Base-by-base conservation (phyloP, 2,329 filamentous ascomycete genomes). In the Parastagonospora avenae region DNA sequence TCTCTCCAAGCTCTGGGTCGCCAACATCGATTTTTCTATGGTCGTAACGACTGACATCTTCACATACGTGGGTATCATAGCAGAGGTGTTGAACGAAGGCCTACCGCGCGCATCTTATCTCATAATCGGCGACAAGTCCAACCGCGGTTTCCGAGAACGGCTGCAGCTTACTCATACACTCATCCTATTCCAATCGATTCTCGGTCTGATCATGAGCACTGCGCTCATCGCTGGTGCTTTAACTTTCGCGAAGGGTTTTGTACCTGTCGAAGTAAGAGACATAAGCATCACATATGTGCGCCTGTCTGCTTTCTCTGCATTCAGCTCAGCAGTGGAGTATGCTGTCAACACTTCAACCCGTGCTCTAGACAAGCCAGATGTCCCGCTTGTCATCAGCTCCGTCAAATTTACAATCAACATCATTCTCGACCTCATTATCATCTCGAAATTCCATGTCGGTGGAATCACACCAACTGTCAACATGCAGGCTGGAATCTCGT, bases 71-170 rank as follows among this genome's bases (percentile, higher is more conserved):
- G 79, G 82, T 15, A 80, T 85, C 0, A 77, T 90, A 0, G 82
- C 81, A 1, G 85, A 91, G 64, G 86, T 89, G 0, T 70, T 91
- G 12, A 91, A 91, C 57, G 88, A 91, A 66, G 87, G 88, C 0
- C 81, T 91, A 0, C 87, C 87, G 0, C 79, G 87, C 16, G 84
- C 86, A 0, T 80, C 86, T 0, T 91, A 85, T 83, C 77, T 86
- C 5, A 80, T 89, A 49, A 89, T 91, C 49, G 87, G 85, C 7
- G 85, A 91, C 69, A 80, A 79, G 27, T 72, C 82, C 0, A 83
- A 80, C 1, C 79, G 85, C 1, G 74, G 76, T 0, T 66, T 80
- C 0, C 51, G 71, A 0, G 76, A 82, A 11, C 79, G 87, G 0
- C 72, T 90, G 1, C 73, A 78, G 4, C 78, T 90, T 1, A 79